Evolutionary conservation across 2,329 filamentous ascomycete genomes (phyloP).

Genomic region (Trichoderma aggressivum): DNA sequence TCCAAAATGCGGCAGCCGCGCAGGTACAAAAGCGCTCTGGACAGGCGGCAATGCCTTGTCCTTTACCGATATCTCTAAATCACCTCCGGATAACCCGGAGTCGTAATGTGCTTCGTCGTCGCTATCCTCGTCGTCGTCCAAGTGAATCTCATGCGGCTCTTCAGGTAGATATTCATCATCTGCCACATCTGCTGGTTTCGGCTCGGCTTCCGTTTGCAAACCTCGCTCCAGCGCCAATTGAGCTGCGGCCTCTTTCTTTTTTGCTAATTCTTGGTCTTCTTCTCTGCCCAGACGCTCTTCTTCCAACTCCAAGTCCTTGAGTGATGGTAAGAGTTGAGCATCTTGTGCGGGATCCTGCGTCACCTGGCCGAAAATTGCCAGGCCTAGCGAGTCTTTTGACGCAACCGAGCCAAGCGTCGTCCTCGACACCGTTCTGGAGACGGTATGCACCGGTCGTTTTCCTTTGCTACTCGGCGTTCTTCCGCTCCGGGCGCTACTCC

Average conservation of each 20-base stretch:
- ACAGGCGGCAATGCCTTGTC: not conserved
- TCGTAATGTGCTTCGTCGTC: not conserved
- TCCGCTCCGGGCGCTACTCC: conserved; percentile 56
- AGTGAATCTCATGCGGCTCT: conserved; percentile 8
- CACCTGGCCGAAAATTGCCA: conserved; percentile 28
- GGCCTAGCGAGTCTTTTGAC: conserved; percentile 33
- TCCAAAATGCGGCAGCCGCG: conserved; percentile 55
- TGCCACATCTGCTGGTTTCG: conserved; percentile 27
- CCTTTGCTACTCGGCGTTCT: conserved; percentile 60
- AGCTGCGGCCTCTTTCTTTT: conserved; percentile 50
- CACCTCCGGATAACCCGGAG: conserved; percentile 6
- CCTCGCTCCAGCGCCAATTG: conserved; percentile 51
- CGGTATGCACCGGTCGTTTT: conserved; percentile 43
- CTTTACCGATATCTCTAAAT: conserved; percentile 30
- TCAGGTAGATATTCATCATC: conserved; percentile 30
- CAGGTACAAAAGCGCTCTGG: conserved; percentile 50
- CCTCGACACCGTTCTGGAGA: conserved; percentile 54
- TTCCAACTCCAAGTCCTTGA: conserved; percentile 52
- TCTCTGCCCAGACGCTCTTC: conserved; percentile 50
- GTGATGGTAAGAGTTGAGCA: conserved; percentile 41
- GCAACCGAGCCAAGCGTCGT: conserved; percentile 51
- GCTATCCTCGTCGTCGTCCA: not conserved
- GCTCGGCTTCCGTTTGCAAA: conserved; percentile 31
- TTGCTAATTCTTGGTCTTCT: conserved; percentile 52
- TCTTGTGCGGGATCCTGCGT: conserved; percentile 36